Base-by-base conservation (phyloP, 805 yeast genomes). In the Komagataella populi region DNA sequence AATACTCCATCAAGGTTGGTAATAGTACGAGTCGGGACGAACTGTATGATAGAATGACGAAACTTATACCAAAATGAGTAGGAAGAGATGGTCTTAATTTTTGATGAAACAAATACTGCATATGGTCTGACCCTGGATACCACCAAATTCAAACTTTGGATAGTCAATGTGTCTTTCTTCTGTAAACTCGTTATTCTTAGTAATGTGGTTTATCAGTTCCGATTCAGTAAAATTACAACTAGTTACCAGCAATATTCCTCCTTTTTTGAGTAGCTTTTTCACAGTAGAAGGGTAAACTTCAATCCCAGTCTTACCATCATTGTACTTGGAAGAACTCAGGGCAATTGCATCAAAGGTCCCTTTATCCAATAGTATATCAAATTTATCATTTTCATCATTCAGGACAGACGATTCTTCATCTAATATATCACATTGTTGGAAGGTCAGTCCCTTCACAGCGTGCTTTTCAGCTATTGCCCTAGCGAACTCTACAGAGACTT, bases 271-370 rank as follows among this genome's bases (percentile, higher is more conserved):
- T 50, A 87, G 57, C 51, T 74, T 73, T 48, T 70, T 69, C 18
- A 87, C 81, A 43, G 78, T 81, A 0, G 57, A 55, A 0, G 89
- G 80, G 59, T 93, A 91, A 14, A 78, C 69, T 23, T 83, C 80
- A 52, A 76, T 69, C 2, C 78, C 74, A 16, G 76, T 72, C 52
- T 70, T 68, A 6, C 70, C 72, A 10, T 67, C 68, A 6, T 66
- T 73, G 53, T 76, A 77, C 18, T 66, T 73, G 1, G 70, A 57
- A 20, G 83, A 84, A 63, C 87, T 87, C 47, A 93, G 72, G 0
- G 96, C 97, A 55, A 93, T 91, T 4, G 99, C 99, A 68, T 93
- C 99, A 20, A 93, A 68, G 0, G 99, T 93, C 6, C 99, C 99
- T 64, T 93, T 93, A 66, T 93, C 99, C 16, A 89, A 68, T 1